Evolutionary conservation across 225 moss, liverwort and hornwort genomes (phyloP).

Genomic region (Bryum argenteum): DNA sequence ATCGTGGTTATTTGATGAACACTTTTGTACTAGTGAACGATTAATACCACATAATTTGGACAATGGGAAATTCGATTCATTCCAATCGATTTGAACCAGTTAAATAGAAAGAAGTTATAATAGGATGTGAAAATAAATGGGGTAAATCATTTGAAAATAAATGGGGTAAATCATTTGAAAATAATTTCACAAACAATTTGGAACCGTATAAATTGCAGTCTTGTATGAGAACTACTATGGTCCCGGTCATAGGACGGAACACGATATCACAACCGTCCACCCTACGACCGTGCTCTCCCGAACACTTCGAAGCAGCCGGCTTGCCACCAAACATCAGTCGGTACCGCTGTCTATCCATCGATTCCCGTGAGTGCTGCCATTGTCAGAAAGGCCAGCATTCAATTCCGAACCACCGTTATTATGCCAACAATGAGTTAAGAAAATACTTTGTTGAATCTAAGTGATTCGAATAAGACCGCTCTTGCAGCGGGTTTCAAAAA

Average conservation of each 20-base stretch:
- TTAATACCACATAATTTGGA: no score
- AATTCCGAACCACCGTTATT: neutral
- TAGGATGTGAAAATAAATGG: no score
- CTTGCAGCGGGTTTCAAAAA: neutral
- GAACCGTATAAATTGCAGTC: no score
- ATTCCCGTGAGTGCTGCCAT: neutral
- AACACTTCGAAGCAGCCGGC: neutral
- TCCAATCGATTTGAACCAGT: no score
- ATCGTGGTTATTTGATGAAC: no score
- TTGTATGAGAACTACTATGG: no score
- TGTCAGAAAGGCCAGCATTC: conserved; percentile 10
- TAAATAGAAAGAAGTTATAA: no score
- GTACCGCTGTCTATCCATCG: neutral
- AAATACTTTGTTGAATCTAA: neutral
- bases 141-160: no score
- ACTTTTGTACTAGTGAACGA: no score
- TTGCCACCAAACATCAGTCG: neutral
- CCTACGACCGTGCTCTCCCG: conserved; percentile 16
- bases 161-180: no score
- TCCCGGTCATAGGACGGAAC: neutral
- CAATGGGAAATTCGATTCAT: no score
- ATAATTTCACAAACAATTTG: no score
- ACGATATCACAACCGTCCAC: neutral
- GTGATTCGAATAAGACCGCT: neutral
- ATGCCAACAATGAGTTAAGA: neutral